Evolutionary conservation across 768 basidiomycete species (phyloP).

Genomic region (Nidularia pulvinata): DNA sequence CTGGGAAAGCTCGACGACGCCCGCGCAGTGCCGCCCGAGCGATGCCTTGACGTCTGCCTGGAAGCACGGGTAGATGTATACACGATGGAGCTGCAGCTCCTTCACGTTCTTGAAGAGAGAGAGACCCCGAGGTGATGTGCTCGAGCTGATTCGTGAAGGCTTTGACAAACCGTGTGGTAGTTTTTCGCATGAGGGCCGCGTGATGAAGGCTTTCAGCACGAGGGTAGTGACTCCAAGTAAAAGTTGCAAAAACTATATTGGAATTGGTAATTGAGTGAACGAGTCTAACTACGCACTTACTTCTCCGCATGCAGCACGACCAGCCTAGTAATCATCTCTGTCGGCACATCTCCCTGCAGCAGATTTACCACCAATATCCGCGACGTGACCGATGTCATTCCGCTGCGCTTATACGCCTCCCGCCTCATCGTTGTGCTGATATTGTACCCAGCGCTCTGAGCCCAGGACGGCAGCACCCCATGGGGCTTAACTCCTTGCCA

Average conservation of each 20-base stretch:
- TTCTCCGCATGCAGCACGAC: conserved; percentile 90
- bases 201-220: conserved; percentile 90
- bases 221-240: conserved; percentile 39
- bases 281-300: no score
- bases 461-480: conserved; percentile 89
- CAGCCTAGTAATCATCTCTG: conserved; percentile 84
- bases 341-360: conserved; percentile 84
- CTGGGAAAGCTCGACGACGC: conserved; percentile 93
- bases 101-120: conserved; percentile 91
- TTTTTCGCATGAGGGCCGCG: conserved; percentile 90
- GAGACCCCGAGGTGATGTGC: conserved; percentile 86
- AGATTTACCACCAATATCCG: conserved; percentile 96
- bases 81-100: conserved; percentile 87
- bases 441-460: conserved; percentile 85
- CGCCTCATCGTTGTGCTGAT: conserved; percentile 81
- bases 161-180: conserved; percentile 89
- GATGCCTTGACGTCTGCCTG: conserved; percentile 86
- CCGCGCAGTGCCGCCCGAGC: conserved; percentile 82
- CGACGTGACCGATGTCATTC: conserved; percentile 89
- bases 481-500: conserved; percentile 88
- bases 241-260: not conserved
- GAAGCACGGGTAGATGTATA: conserved; percentile 93
- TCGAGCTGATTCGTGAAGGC: conserved; percentile 98
- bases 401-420: conserved; percentile 84
- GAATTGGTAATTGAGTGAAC: no score